Base-by-base conservation (phyloP, 2,329 filamentous ascomycete species). In the Pseudocercospora crystallina region DNA sequence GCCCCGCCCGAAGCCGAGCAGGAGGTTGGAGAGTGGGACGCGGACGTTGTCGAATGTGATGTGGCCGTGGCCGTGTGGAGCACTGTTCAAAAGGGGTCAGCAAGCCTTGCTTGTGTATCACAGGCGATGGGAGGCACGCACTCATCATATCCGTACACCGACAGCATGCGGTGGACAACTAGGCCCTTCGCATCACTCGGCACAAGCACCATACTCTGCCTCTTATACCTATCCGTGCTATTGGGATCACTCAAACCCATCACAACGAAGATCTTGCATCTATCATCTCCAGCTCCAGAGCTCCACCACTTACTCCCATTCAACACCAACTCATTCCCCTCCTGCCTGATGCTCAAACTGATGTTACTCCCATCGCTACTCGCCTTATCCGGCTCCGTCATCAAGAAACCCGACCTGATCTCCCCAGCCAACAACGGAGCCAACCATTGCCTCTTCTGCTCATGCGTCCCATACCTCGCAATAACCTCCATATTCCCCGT, bases 231-330 rank as follows among this genome's bases (percentile, higher is more conserved):
- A 69, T 91, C 85, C 58, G 79, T 73, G 77, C 95, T 87, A 61
- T 76, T 76, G 42, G 87, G 78, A 67, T 95, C 88, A 10, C 83
- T 87, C 80, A 97, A 96, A 73, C 90, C 94, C 88, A 99, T 96
- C 63, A 96, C 90, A 56, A 99, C 85, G 76, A 96, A 97, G 69
- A 99, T 78, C 71, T 87, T 81, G 79, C 94, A 99, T 63, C 92
- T 83, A 51, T 87, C 87, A 74, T 99, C 94, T 51, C 94, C 94
- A 13, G 91, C 90, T 59, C 94, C 94, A 58, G 89, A 95, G 26
- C 90, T 95, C 94, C 94, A 99, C 94, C 94, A 99, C 89, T 99
- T 99, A 83, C 84, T 81, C 50, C 94, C 94, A 67, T 97, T 96
- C 47, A 99, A 80, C 13, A 97, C 84, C 68, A 94, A 96, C 63